Base-by-base conservation (phyloP, 768 basidiomycete genomes). In the Rhodotorula toruloides region DNA sequence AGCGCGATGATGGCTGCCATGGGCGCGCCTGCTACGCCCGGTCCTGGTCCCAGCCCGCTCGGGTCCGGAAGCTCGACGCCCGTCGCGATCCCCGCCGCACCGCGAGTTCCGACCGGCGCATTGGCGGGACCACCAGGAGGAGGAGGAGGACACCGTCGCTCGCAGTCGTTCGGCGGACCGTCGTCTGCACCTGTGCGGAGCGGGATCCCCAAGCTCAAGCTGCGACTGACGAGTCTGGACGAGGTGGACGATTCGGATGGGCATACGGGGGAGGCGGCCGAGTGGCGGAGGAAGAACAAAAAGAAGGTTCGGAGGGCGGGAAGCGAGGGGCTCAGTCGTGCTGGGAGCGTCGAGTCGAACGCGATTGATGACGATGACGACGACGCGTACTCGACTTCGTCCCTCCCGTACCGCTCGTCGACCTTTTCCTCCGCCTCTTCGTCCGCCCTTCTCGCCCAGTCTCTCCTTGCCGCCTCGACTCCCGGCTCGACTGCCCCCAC, bases 1-100 rank as follows among this genome's bases (percentile, higher is more conserved):
- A 66, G 70, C 56, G 68, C 68, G 3, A 62, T 63, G 68, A 65
- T 70, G 60, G 68, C 68, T 4, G 68, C 68, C 43, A 67, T 67
- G 55, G 52, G 52, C 8, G 40, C 58, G 46, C 32, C 57, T 1
- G 47, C 57, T 1, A 27, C 53, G 5, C 25, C 58, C 0, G 31
- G 40, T 4, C 32, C 56, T 4, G 54, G 37, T 1, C 52, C 52
- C 10, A 39, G 36, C 6, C 52, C 52, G 13, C 52, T 57, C 39
- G 31, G 46, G 16, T 44, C 55, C 16, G 54, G 39, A 7, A 17
- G 43, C 3, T 19, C 54, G 25, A 47, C 63, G 22, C 48, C 55
- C 21, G 39, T 47, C 6, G 44, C 47, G 9, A 47, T 49, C 47
- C 31, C 53, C 0, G 31, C 54, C 2, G 46, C 54, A 0, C 32